A percentile compares a stretch with the other conserved stretches of the same genome.
These are phyloP conservation scores for Rhododendron vialii DNA, from an alignment of 148 eudicot genomes.

Conservation along the genomic window DNA sequence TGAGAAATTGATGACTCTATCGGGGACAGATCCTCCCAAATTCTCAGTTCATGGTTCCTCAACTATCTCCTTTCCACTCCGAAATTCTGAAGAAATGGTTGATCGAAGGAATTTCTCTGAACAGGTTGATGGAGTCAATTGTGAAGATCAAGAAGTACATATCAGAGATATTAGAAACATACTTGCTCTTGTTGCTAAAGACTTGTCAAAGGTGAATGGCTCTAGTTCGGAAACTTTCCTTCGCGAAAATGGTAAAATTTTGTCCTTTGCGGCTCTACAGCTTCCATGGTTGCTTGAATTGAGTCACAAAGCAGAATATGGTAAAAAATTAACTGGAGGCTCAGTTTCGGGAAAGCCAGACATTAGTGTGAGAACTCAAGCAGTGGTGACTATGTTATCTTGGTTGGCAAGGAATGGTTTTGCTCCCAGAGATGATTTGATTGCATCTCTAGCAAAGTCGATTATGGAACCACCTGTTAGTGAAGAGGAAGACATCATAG, in stretches of 20 bases:
- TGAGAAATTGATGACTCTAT: slow-evolving; percentile 53
- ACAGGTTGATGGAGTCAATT: slow-evolving; percentile 23
- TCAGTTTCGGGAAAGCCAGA: slow-evolving; percentile 42
- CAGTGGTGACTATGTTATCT: slow-evolving; percentile 60
- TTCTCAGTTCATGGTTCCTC: slow-evolving; percentile 33
- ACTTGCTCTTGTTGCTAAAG: slow-evolving; percentile 61
- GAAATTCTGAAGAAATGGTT: slow-evolving; percentile 21
- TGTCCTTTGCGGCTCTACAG: slow-evolving; percentile 63
- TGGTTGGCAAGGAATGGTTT: slow-evolving; percentile 87
- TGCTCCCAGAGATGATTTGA: slow-evolving; percentile 83
- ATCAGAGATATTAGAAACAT: slow-evolving; percentile 38
- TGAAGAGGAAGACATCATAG: slow-evolving; percentile 81
- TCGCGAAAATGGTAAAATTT: slow-evolving; percentile 56
- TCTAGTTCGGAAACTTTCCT: slow-evolving; percentile 61
- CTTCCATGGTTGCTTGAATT: slow-evolving; percentile 94
- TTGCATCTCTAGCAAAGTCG: slow-evolving; percentile 72
- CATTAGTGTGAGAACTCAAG: slow-evolving; percentile 54
- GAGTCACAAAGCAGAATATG: slow-evolving; percentile 47
- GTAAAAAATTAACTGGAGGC: slow-evolving; percentile 39
- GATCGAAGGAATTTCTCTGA: slow-evolving; percentile 35
- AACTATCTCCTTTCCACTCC: slow-evolving; percentile 23
- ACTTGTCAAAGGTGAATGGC: slow-evolving; percentile 46
- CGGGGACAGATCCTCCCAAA: slow-evolving; percentile 56
- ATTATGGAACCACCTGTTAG: slow-evolving; percentile 89
- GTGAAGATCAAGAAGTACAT: slow-evolving; percentile 40